Evolutionary conservation across 257 asterid genomes (phyloP), one percentile per base, ranked within the genome.

Genomic region (Henckelia pumila): DNA sequence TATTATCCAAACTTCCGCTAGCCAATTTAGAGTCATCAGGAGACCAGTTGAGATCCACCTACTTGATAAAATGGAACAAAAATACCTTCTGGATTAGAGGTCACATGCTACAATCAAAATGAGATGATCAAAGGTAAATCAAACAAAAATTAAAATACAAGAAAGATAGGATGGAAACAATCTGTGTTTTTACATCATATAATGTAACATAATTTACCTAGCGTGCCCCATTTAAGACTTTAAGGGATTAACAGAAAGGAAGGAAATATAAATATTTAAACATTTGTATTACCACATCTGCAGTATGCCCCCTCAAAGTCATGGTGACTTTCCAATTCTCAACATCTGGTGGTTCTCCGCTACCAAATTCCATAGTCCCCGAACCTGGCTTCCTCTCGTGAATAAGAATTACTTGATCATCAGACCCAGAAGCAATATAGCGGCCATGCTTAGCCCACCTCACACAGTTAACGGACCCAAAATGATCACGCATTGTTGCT

Each of bases 21-120:
- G 89, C 99, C 82, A 94, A 79, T 47, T 81, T 71, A 14, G 95
- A 87, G 81, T 94, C 97, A 76, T 94, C 97, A n/a, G 97, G 97
- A 40, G 99, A 94, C 99, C 99, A 94, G 85, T 84, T 88, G 78
- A 94, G 96, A 94, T 94, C 99, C 85, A 94, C 99, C 99, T 94
- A 90, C 95, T 88, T 86, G 83, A 81, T 32, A 76, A 84, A 95
- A 87, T 75, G 63, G 76, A 74, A 89, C 61, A 80, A 72, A 80
- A 72, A 44, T 32, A 73, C 69, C 63, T 53, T 65, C 59, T 71
- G 76, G 91, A 86, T 93, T 76, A 87, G 85, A 71, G 80, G 61
- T 59, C 64, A 40, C 5, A 40, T 40, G 47, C 8, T 16, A 3
- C 50, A 40, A 40, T 40, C n/a, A 40, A 40, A 35, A 11, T 32